Evolutionary conservation across 352 stramenopile genomes (phyloP).

Genomic region (Globisporangium heterothallicum): DNA sequence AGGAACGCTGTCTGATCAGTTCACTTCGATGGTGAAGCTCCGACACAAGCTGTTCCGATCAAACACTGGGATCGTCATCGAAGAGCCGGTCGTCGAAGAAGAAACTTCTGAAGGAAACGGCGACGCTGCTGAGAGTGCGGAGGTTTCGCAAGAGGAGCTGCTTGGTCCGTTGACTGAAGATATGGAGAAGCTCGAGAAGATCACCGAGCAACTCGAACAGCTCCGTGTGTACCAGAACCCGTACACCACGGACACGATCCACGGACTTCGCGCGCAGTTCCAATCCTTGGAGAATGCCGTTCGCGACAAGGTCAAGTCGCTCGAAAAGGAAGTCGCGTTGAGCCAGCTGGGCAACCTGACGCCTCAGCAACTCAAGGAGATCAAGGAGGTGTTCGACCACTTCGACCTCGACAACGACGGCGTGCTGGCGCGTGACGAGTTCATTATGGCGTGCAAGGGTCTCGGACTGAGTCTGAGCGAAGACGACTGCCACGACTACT

Average conservation of each 20-base stretch:
- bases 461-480: conserved; percentile 83
- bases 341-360: conserved; percentile 82
- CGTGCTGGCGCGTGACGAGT: conserved; percentile 82
- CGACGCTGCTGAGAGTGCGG: neutral
- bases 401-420: conserved; percentile 88
- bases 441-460: conserved; percentile 89
- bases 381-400: conserved; percentile 88
- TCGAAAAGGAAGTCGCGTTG: conserved; percentile 86
- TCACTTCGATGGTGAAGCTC: conserved; percentile 71
- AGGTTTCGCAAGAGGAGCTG: conserved; percentile 21
- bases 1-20: conserved; percentile 71
- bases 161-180: conserved; percentile 53
- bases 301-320: conserved; percentile 80
- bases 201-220: conserved; percentile 75
- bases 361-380: conserved; percentile 78
- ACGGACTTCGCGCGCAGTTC: conserved; percentile 79
- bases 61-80: conserved; percentile 37
- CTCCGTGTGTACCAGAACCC: conserved; percentile 87
- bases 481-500: conserved; percentile 85
- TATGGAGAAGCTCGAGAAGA: conserved; percentile 81
- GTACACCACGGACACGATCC: conserved; percentile 89
- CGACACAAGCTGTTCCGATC: conserved; percentile 63
- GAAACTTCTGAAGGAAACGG: conserved; percentile 8
- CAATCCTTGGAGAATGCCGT: conserved; percentile 74
- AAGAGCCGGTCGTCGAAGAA: conserved; percentile 28